Evolutionary conservation across 371 early-diverging fungal genomes (phyloP), one percentile per base, ranked within the genome.

Genomic region (Thermomucor indicae-seudaticae): DNA sequence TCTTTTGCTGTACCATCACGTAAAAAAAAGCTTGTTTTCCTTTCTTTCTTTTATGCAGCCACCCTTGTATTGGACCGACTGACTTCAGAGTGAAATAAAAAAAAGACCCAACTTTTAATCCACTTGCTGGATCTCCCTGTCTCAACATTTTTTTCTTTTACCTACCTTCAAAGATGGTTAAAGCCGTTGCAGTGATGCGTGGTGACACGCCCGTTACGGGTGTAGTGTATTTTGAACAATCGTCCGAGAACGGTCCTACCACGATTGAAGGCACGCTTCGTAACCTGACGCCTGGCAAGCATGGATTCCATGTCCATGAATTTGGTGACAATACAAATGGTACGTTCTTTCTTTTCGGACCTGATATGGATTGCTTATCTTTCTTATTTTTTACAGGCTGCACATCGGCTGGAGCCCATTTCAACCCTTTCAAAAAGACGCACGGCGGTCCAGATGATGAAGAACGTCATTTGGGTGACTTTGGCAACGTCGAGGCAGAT

Each of bases 301-400:
- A 93, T 74, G 95, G 93, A 43, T 82, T 94, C 82, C 95, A 94
- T 69, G 64, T 94, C 49, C 95, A 93, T 62, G 60, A 70, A 62
- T 81, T 75, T 54, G 88, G 88, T 44, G 90, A 90, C 71, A 78
- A 85, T 65, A 84, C 86, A 56, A 76, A 84, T 63, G 88, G 70
- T 63, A 55, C 7, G 43, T 29, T 41, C 47, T 30, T 10, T 47
- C 6, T 43, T 12, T n/a, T 10, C 8, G 34, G n/a, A 38, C 3
- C n/a, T 11, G 12, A 16, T 17, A 40, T 30, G 11, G 23, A 16
- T 3, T 48, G 16, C 32, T 48, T 4, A 48, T 1, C 6, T 20
- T 45, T 6, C 3, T 1, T 54, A 16, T 14, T 12, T 41, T 20
- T 16, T 32, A 23, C 49, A 68, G 75, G 91, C 17, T 91, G 90